Base-by-base conservation (phyloP, 2,329 filamentous ascomycete species). In the Phialophora tarda region DNA sequence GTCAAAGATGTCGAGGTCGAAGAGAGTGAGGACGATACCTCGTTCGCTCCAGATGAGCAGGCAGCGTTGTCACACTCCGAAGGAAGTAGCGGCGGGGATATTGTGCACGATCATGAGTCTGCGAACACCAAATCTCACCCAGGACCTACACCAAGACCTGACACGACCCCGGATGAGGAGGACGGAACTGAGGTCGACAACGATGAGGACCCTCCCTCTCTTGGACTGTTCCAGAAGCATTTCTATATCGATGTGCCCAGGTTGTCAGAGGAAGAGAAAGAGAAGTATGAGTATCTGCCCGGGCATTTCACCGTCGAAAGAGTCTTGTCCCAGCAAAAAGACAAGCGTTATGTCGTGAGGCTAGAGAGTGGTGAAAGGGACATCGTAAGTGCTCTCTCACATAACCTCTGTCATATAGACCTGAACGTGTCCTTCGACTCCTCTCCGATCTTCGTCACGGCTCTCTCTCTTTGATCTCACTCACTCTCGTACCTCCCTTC, bases 221-320 rank as follows among this genome's bases (percentile, higher is more conserved):
- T 61, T 26, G 23, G 60, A 10, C 24, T 57, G 24, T 57, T 63
- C 24, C 60, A 61, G n/a, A 63, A 57, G 34, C 51, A n/a, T 17
- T 69, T 72, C 62, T 73, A 72, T 44, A 73, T 81, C 38, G 68
- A 77, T 32, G 65, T 79, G 12, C 78, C 79, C 10, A 53, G 23
- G 1, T 59, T 78, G 4, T 59, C 72, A 4, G 73, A 78, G 48
- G 62, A 73, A 6, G 74, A 78, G 59, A 67, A 69, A 23, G 71
- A 76, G 11, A 75, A 78, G 23, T 81, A 80, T 68, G 72, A 78
- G 14, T 78, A 73, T 62, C 71, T 81, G 14, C 78, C 78, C 0
- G 78, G 78, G 11, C 78, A 80, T 69, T 79, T 75, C 62, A 67
- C 71, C 6, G 75, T 76, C 12, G 71, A 70, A 21, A 73, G 72